These are phyloP conservation scores for Zychaea mexicana DNA, from an alignment of 371 early-diverging fungal species.

Conservation along the genomic window DNA sequence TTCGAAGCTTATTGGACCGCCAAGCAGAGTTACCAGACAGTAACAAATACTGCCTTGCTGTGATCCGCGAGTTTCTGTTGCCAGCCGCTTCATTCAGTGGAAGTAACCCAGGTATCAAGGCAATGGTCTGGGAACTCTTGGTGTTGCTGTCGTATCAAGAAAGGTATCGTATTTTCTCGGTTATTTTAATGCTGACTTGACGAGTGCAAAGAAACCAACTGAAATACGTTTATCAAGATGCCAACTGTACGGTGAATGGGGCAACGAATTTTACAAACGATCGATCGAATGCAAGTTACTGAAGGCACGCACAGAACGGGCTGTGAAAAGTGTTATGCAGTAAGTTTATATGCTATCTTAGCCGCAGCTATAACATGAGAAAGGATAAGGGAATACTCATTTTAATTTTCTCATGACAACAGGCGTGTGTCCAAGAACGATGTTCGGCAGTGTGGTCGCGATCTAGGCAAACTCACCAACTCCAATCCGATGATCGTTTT, in stretches of 20 bases:
- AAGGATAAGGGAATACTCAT: neutral
- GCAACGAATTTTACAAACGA: constrained; percentile 56
- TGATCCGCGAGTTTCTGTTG: constrained; percentile 70
- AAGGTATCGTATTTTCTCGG: constrained; percentile 37
- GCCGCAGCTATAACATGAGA: neutral
- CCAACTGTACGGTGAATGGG: constrained; percentile 86
- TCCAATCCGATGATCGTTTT: constrained; percentile 85
- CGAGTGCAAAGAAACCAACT: neutral
- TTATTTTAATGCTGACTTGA: neutral
- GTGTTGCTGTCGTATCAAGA: constrained; percentile 63
- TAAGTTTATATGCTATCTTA: constrained; percentile 11
- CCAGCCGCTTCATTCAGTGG: constrained; percentile 74
- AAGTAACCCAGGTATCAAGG: constrained; percentile 70
- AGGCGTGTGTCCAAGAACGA: constrained; percentile 80
- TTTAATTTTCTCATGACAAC: neutral
- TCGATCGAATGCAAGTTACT: constrained; percentile 47
- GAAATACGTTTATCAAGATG: constrained; percentile 17
- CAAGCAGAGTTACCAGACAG: constrained; percentile 23
- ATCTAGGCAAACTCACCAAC: constrained; percentile 81
- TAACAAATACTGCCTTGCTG: constrained; percentile 54
- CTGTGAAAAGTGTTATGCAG: constrained; percentile 61
- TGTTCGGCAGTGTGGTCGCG: constrained; percentile 79
- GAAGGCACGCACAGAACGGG: constrained; percentile 43
- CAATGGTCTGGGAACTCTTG: constrained; percentile 81
- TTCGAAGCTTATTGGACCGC: constrained; percentile 38